Evolutionary conservation across 179 eudicot species (phyloP), one percentile per base, ranked within the genome.

Genomic region (Actinidia chinensis): DNA sequence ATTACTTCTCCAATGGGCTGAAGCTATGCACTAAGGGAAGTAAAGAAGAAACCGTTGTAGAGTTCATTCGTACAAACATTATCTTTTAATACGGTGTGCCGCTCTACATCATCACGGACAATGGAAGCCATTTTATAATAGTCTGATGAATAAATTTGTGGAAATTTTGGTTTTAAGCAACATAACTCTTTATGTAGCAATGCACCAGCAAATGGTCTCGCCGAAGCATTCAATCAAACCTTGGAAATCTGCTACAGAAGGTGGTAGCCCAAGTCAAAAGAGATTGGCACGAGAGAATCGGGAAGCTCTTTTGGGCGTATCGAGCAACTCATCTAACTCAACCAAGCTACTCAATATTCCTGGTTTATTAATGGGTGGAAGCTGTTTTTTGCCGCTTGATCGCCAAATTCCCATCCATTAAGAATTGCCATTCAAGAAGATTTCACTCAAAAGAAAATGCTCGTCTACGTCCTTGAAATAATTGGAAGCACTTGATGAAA

Each of bases 381-480:
- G 82, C 13, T 1, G 68, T n/a, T n/a, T 75, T 14, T 28, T 83
- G 11, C 82, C 82, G 0, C 12, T 76, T 1, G 79, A 82, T 33
- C 52, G 23, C 14, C 65, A 60, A 71, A 75, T 79, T 28, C 80
- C 82, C n/a, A n/a, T 8, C 70, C 79, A 5, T 20, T 82, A 1
- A 43, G 79, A 8, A 67, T 48, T 1, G 85, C 73, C 8, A 42
- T 78, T 2, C 82, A 78, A 79, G 82, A 82, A 75, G 77, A 80
- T 6, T 60, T 75, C 0, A 75, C 74, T 0, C 20, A 64, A 7
- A 82, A 1, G 78, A 82, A 9, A 75, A 79, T n/a, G 67, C 75
- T n/a, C n/a, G n/a, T n/a, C n/a, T n/a, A n/a, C n/a, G n/a, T n/a
- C n/a, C n/a, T n/a, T n/a, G n/a, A n/a, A n/a, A n/a, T n/a, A n/a